Conservation (phyloP, 2,329 filamentous ascomycete species). For the Diaporthe amygdali region DNA sequence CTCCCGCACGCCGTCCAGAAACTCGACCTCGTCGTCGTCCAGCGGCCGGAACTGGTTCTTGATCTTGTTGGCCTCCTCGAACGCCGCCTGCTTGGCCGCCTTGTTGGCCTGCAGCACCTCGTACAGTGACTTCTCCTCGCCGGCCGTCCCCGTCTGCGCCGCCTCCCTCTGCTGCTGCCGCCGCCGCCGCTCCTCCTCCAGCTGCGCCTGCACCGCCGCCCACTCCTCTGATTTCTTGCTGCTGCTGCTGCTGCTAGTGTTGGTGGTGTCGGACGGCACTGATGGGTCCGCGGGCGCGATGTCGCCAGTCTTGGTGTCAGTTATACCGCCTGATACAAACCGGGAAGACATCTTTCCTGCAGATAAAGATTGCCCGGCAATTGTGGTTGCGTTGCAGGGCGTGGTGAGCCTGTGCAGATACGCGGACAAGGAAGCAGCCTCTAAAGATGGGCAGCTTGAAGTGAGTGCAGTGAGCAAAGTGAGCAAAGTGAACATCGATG, state of each 20-base stretch:
- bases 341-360: constrained; percentile 52
- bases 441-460: neutral
- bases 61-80: constrained; percentile 74
- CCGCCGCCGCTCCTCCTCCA: constrained; percentile 64
- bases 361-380: neutral
- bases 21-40: constrained; percentile 81
- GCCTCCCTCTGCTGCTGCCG: constrained; percentile 48
- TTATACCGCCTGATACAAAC: constrained; percentile 62
- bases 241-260: constrained; percentile 23
- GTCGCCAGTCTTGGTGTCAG: constrained; percentile 44
- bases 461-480: neutral
- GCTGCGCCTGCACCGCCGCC: constrained; percentile 67
- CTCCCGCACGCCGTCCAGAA: constrained; percentile 65
- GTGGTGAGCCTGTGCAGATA: neutral
- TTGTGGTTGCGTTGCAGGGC: too few relatives aligned
- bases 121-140: constrained; percentile 66
- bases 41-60: constrained; percentile 80
- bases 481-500: neutral
- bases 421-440: too few relatives aligned
- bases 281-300: constrained; percentile 24
- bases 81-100: constrained; percentile 82
- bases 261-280: neutral
- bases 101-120: constrained; percentile 84
- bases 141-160: constrained; percentile 38
- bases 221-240: constrained; percentile 53